Evolutionary conservation across 1,284 basidiomycete species (phyloP).

Genomic region (Sparassis latifolia): DNA sequence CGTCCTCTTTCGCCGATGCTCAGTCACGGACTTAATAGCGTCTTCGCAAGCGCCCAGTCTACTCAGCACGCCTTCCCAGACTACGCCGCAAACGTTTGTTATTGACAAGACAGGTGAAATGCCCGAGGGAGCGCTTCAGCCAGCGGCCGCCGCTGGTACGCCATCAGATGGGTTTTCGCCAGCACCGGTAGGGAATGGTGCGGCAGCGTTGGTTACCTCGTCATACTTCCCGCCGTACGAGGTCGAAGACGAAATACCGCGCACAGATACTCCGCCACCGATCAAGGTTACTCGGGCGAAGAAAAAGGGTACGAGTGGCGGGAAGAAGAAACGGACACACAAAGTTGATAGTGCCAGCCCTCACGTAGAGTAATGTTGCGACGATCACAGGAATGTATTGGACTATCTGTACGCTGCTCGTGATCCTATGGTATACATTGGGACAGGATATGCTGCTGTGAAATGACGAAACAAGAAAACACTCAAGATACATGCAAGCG

Average conservation of each 20-base stretch:
- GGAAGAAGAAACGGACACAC: slow-evolving; percentile 56
- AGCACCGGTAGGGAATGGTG: slow-evolving; percentile 13
- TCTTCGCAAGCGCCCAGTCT: slow-evolving; percentile 24
- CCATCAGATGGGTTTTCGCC: slow-evolving; percentile 13
- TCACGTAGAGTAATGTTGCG: slow-evolving; percentile 4
- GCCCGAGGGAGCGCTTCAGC: slow-evolving; percentile 50
- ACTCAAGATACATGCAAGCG: slow-evolving; percentile 18
- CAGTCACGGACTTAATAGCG: slow-evolving; percentile 9
- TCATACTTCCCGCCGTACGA: slow-evolving; percentile 56
- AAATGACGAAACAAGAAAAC: slow-evolving; percentile 9
- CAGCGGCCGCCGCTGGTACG: slow-evolving; percentile 14
- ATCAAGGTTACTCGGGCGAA: slow-evolving; percentile 68
- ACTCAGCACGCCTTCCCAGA: slow-evolving; percentile 18
- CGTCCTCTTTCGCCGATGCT: neutral
- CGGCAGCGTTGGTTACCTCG: slow-evolving; percentile 20
- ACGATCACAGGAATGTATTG: slow-evolving; percentile 11
- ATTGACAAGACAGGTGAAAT: slow-evolving; percentile 83
- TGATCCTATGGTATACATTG: slow-evolving; percentile 21
- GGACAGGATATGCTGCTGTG: slow-evolving; percentile 16
- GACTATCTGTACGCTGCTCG: slow-evolving; percentile 19
- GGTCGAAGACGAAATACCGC: slow-evolving; percentile 38
- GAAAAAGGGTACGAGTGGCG: slow-evolving; percentile 58
- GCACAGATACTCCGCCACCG: slow-evolving; percentile 54
- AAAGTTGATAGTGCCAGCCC: slow-evolving; percentile 10
- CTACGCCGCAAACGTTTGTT: slow-evolving; percentile 34